phyloP scores from a whole-genome alignment of 2,329 filamentous ascomycete genomes.

The Trichoderma asperellum region DNA sequence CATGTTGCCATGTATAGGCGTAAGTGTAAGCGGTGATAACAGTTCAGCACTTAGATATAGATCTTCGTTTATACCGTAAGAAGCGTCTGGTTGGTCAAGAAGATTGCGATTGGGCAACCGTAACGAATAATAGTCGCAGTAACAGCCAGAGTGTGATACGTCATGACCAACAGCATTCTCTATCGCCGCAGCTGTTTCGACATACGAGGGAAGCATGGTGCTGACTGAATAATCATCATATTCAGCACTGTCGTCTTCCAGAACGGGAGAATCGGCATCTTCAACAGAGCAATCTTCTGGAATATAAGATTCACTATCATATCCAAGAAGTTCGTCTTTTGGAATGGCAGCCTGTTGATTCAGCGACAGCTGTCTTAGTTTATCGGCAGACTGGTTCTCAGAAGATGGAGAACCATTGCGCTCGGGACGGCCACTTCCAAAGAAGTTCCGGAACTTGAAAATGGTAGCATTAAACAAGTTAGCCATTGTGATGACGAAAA shows the following conservation, averaged over 20 bases:
- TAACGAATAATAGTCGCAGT: too few species aligned
- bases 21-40: neutral
- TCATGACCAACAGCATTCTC: neutral
- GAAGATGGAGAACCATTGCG: neutral
- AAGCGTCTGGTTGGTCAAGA: too few species aligned
- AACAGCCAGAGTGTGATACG: too few species aligned
- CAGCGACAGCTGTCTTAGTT: neutral
- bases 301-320: neutral
- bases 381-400: neutral
- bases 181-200: neutral
- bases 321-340: neutral
- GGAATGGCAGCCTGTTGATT: neutral
- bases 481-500: neutral
- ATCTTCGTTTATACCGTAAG: too few species aligned
- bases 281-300: neutral
- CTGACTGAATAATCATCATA: neutral
- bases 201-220: neutral
- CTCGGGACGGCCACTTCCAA: neutral
- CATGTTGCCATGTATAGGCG: too few species aligned
- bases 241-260: neutral
- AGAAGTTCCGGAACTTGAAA: neutral
- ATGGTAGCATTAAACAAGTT: neutral
- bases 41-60: too few species aligned
- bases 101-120: too few species aligned
- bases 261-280: neutral